These are phyloP conservation scores for Silene noctiflora DNA, from an alignment of 179 eudicot species.

Conservation along the genomic window DNA sequence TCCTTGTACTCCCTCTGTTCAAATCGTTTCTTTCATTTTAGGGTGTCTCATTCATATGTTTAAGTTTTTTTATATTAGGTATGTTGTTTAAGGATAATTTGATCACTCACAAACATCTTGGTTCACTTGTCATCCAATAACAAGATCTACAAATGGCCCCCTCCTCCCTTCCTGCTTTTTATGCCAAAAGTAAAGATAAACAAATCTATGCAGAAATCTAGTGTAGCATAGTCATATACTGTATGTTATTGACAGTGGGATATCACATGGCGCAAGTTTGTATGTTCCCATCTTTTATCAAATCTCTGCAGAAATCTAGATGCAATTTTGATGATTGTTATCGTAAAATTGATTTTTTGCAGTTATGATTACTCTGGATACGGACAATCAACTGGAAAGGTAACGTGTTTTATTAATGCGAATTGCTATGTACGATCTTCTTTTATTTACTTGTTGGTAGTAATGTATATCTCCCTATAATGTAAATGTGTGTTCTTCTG, in stretches of 20 bases:
- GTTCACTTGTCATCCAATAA: no score
- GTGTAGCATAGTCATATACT: background rate
- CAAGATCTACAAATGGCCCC: no score
- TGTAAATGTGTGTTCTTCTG: background rate
- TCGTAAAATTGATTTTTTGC: slow-evolving; percentile 10
- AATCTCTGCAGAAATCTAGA: background rate
- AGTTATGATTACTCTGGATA: slow-evolving; percentile 99
- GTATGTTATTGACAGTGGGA: background rate
- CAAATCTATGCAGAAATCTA: no score
- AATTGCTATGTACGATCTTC: slow-evolving; percentile 1
- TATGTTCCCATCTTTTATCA: background rate
- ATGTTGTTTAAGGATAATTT: no score
- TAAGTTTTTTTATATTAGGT: no score
- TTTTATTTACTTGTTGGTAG: background rate
- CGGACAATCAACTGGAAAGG: slow-evolving; percentile 98
- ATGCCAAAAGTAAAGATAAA: no score
- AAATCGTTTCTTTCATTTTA: no score
- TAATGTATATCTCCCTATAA: background rate
- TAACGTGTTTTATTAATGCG: slow-evolving; percentile 23
- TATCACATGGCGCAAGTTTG: slow-evolving; percentile 6
- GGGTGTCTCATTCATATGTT: no score
- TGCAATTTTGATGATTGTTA: slow-evolving; percentile 9
- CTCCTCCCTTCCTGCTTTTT: no score
- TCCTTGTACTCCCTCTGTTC: no score
- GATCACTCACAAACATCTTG: no score